Conservation (phyloP, 2,329 filamentous ascomycete genomes). For the Talaromyces sp. region DNA sequence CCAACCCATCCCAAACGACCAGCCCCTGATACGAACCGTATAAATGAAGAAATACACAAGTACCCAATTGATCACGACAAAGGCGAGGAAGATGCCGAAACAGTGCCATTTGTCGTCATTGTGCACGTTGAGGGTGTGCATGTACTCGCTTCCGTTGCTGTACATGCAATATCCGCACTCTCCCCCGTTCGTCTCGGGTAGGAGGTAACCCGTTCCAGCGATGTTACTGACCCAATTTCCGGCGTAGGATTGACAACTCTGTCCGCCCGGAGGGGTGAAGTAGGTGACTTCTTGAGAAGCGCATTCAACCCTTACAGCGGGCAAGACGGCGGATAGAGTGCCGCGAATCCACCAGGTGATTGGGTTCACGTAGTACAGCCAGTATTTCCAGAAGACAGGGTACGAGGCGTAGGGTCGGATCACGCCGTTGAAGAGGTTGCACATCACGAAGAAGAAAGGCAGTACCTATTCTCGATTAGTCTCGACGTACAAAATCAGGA, state of each 20-base stretch:
- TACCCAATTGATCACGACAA: conserved; percentile 66
- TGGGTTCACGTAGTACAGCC: conserved; percentile 66
- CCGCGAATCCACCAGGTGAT: conserved; percentile 70
- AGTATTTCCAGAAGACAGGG: conserved; percentile 69
- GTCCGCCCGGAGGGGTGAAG: conserved; percentile 62
- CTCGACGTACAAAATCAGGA: too few species aligned
- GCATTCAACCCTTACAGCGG: conserved; percentile 50
- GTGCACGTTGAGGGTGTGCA: conserved; percentile 55
- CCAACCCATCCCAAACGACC: conserved; percentile 64
- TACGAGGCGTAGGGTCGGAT: conserved; percentile 64
- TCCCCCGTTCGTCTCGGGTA: conserved; percentile 49
- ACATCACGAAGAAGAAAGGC: conserved; percentile 78
- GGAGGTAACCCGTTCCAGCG: conserved; percentile 57
- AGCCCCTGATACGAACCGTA: conserved; percentile 65
- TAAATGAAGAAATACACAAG: conserved; percentile 76
- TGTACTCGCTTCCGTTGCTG: conserved; percentile 61
- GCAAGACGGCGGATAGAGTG: conserved; percentile 61
- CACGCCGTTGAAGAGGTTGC: conserved; percentile 72
- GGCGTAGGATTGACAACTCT: conserved; percentile 65
- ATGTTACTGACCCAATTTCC: conserved; percentile 38
- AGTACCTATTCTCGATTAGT: conserved; percentile 44
- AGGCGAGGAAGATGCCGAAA: conserved; percentile 70
- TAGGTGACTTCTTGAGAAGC: conserved; percentile 55
- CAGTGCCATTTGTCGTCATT: conserved; percentile 64
- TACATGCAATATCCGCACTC: conserved; percentile 71